phyloP scores from a whole-genome alignment of 192 early-diverging fungal genomes.

The Geranomyces variabilis region DNA sequence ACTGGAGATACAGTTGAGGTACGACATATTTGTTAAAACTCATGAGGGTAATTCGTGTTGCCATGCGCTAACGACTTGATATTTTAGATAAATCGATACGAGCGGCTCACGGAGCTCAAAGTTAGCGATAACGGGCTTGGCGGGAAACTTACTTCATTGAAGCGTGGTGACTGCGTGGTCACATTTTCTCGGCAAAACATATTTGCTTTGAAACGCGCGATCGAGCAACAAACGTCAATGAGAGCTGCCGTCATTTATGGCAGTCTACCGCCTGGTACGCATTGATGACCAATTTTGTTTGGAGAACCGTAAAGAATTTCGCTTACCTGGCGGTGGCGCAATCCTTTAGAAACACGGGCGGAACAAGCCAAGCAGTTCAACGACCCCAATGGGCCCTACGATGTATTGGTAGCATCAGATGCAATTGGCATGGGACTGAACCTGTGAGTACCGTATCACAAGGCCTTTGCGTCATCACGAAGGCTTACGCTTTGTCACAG shows the following conservation, averaged over 20 bases:
- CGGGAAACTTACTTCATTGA: constrained; percentile 60
- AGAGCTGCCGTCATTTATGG: constrained; percentile 93
- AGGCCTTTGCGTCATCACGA: constrained; percentile 6
- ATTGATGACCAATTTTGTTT: not conserved
- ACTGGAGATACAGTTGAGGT: constrained; percentile 80
- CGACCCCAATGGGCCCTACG: constrained; percentile 71
- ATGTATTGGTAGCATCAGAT: constrained; percentile 92
- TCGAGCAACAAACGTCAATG: constrained; percentile 74
- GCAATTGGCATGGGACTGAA: constrained; percentile 98
- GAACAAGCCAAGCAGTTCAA: constrained; percentile 91
- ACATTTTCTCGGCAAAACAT: constrained; percentile 83
- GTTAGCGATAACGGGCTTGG: constrained; percentile 60
- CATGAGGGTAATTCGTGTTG: constrained; percentile 1
- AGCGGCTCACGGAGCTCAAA: constrained; percentile 72
- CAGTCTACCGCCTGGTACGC: constrained; percentile 70
- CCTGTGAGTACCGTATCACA: constrained; percentile 45
- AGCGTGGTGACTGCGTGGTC: constrained; percentile 85
- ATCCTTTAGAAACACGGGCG: constrained; percentile 70
- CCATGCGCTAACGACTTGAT: too few relatives aligned
- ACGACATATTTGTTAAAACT: not conserved
- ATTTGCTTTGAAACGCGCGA: constrained; percentile 74
- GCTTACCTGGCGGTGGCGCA: not conserved
- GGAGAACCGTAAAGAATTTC: not conserved
- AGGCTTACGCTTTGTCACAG: constrained; percentile 25
- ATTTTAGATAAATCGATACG: constrained; percentile 63